phyloP scores from a whole-genome alignment of 768 basidiomycete genomes.

The Kockovaella imperatae region DNA sequence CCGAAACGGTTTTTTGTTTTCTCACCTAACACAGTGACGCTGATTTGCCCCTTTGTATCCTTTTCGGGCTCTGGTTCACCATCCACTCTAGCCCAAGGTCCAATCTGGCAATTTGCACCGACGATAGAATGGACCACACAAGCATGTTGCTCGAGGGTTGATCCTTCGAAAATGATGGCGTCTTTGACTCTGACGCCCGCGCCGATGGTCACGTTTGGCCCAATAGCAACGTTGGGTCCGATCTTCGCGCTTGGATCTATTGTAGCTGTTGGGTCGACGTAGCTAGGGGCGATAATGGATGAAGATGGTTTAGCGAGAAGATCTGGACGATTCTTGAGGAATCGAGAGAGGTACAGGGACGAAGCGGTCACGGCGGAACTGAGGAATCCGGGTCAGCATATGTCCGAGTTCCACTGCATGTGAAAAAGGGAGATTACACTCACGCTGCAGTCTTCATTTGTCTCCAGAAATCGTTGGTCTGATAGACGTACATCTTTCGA shows the following conservation, averaged over 20 bases:
- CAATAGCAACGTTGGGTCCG: conserved; percentile 47
- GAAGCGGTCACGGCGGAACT: conserved; percentile 50
- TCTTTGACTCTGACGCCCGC: conserved; percentile 47
- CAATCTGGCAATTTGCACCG: conserved; percentile 46
- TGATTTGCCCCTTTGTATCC: conserved; percentile 44
- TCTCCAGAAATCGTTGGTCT: conserved; percentile 46
- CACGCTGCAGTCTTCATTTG: conserved; percentile 50
- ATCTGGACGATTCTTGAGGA: conserved; percentile 44
- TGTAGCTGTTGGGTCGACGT: conserved; percentile 47
- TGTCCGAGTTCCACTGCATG: not conserved
- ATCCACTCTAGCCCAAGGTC: conserved; percentile 48
- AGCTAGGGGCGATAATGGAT: conserved; percentile 46
- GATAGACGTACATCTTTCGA: conserved; percentile 48
- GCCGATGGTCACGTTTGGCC: conserved; percentile 43
- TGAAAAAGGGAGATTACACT: conserved; percentile 7
- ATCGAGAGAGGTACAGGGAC: conserved; percentile 46
- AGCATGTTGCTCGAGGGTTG: conserved; percentile 45
- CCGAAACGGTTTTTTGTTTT: not conserved
- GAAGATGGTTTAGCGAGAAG: conserved; percentile 40
- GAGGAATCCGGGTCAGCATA: not conserved
- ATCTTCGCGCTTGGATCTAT: conserved; percentile 48
- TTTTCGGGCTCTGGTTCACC: conserved; percentile 42
- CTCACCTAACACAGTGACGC: conserved; percentile 47
- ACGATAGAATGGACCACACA: conserved; percentile 47
- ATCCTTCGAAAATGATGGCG: conserved; percentile 46